Evolutionary conservation across 2,329 filamentous ascomycete genomes (phyloP), one percentile per base, ranked within the genome.

Genomic region (Colletotrichum cereale): DNA sequence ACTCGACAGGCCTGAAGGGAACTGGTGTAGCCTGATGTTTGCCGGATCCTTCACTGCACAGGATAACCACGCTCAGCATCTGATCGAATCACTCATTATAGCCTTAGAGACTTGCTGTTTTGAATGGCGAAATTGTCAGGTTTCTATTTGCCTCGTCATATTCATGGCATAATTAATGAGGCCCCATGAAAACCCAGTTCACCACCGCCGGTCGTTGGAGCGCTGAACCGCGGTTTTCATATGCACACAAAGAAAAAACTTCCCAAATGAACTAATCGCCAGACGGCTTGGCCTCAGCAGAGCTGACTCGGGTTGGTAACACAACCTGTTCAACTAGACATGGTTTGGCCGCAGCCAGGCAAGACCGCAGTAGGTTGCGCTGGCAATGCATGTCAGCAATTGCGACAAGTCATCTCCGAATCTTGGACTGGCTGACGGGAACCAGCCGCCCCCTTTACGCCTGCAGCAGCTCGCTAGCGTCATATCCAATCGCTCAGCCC

Each of bases 391-490:
- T 52, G 34, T 44, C 58, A 56, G 60, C 29, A 38, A 29, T 62
- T 48, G 53, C 31, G 36, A 55, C 11, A 44, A 53, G 42, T 42
- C 50, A 50, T 50, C 16, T 71, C 5, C 56, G 24, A 24, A 26
- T 67, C 53, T 12, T 38, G 31, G 62, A 55, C 50, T 57, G 56
- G 26, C 40, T 16, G 36, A 57, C 16, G 21, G 48, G 31, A 31
- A 66, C 55, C 40, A 34, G 34, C 66, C 62, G 34, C 66, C 62
- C 42, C 16, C 7, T 38, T 50, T 57, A 52, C 24, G 24, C 50
- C 40, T 71, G 67, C 64, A 71, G 50, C 63, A 71, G 67, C 63
- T 50, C 57, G 64, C 67, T 71, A 65, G 67, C 63, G 57, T 29
- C 60, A 21, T 24, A 47, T 26, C 67, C 67, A 62, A 62, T 67